Evolutionary conservation across 2,329 filamentous ascomycete genomes (phyloP).

Genomic region (Lachnellula subtilissima): DNA sequence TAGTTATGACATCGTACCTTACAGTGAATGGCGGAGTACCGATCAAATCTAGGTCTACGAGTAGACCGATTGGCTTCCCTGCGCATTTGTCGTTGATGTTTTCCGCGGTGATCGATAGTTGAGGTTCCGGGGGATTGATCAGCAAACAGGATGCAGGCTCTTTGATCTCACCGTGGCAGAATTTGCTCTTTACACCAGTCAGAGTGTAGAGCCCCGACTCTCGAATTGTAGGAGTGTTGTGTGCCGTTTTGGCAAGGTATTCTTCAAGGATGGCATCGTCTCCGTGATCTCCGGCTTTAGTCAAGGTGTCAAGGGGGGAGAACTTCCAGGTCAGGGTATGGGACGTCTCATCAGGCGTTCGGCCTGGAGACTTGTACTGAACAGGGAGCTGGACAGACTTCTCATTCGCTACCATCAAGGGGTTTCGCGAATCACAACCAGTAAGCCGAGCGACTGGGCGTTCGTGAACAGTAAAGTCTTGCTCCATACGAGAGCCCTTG

Average conservation of each 20-base stretch:
- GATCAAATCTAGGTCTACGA: constrained; percentile 82
- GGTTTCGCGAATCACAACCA: constrained; percentile 74
- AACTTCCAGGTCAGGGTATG: constrained; percentile 79
- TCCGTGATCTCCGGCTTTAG: constrained; percentile 65
- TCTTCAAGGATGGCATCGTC: constrained; percentile 52
- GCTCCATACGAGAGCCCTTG: constrained; percentile 60
- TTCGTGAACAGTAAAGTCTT: constrained; percentile 81
- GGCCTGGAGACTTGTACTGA: constrained; percentile 59
- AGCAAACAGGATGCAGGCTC: constrained; percentile 93
- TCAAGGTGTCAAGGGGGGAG: constrained; percentile 66
- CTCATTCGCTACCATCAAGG: constrained; percentile 78
- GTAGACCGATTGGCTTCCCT: constrained; percentile 84
- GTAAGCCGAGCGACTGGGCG: constrained; percentile 68
- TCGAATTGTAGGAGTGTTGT: constrained; percentile 63
- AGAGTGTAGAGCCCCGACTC: constrained; percentile 84
- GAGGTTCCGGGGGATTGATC: constrained; percentile 84
- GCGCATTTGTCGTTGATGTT: constrained; percentile 93
- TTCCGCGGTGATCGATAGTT: constrained; percentile 66
- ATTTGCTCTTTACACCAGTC: constrained; percentile 71
- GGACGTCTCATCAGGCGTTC: constrained; percentile 54
- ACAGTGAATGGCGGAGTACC: constrained; percentile 91
- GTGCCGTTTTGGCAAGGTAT: constrained; percentile 55
- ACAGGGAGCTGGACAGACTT: constrained; percentile 64
- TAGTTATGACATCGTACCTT: constrained; percentile 66
- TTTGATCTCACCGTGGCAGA: constrained; percentile 80